Percentiles rank a stretch among this genome's conserved stretches.
phyloP scores from a whole-genome alignment of 2,329 filamentous ascomycete genomes.

The Fusarium torreyae region DNA sequence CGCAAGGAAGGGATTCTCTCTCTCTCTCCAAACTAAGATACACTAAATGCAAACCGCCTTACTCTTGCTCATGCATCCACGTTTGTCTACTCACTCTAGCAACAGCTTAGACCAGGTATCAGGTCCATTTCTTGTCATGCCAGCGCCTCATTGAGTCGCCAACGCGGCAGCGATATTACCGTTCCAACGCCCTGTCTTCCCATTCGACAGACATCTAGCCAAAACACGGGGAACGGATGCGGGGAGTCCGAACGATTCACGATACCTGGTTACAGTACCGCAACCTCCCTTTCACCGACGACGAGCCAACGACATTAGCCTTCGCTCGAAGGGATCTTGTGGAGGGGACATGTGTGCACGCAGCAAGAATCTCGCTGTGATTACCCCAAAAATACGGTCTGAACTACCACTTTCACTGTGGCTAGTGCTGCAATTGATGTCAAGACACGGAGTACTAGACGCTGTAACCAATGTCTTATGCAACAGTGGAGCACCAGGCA shows the following conservation, averaged over 20 bases:
- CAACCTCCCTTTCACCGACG: conserved; percentile 49
- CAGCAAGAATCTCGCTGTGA: conserved; percentile 5
- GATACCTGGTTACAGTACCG: conserved; percentile 9
- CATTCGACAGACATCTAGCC: neutral
- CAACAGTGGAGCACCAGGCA: conserved; percentile 26
- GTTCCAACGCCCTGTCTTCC: too few species aligned
- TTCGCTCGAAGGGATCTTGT: conserved; percentile 51
- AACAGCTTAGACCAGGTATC: conserved; percentile 22
- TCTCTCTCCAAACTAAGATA: neutral
- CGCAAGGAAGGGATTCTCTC: neutral
- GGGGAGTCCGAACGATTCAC: conserved; percentile 27
- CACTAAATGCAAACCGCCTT: neutral
- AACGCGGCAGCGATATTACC: neutral
- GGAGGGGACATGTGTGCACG: conserved; percentile 13
- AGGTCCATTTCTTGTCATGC: conserved; percentile 22
- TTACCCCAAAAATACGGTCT: conserved; percentile 38
- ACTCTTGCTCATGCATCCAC: conserved; percentile 7
- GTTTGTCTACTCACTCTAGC: conserved; percentile 14
- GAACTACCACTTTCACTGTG: conserved; percentile 8
- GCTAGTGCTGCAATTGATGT: conserved; percentile 1
- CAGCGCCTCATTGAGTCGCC: conserved; percentile 20
- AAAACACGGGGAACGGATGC: conserved; percentile 23
- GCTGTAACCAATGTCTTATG: conserved; percentile 1
- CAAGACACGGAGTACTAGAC: conserved; percentile 9
- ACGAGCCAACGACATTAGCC: conserved; percentile 38